Conservation (phyloP, 306 rosid species). For the Carpinus fangiana region DNA sequence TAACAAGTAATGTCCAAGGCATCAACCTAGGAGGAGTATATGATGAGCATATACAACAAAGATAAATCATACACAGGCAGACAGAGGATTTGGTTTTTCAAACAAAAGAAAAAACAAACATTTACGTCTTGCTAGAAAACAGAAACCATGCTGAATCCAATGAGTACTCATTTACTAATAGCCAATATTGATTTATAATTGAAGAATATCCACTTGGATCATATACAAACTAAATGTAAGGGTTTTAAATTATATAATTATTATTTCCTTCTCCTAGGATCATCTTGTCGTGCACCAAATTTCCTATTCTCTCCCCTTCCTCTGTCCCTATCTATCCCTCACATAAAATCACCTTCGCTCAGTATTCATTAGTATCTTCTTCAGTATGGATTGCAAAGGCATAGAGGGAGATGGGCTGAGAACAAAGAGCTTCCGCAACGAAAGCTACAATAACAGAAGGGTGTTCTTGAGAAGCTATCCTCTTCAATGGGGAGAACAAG, state of each 20-base stretch:
- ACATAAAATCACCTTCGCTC: background rate
- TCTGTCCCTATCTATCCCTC: background rate
- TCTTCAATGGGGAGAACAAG: conserved; percentile 34
- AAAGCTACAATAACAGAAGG: conserved; percentile 35
- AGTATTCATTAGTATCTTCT: background rate
- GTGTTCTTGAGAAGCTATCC: conserved; percentile 39
- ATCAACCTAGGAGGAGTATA: background rate
- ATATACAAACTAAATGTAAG: conserved; percentile 14
- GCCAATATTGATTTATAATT: background rate
- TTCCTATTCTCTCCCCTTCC: background rate
- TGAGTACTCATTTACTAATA: background rate
- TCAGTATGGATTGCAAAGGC: conserved; percentile 17
- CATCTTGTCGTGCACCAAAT: background rate
- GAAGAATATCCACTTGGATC: conserved; percentile 15
- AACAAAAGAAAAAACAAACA: background rate
- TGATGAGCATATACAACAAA: conserved; percentile 8
- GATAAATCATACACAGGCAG: background rate
- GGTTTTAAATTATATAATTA: background rate
- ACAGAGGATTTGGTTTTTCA: background rate
- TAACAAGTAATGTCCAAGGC: background rate
- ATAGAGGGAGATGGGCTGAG: background rate
- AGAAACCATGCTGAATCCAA: background rate
- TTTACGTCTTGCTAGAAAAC: background rate
- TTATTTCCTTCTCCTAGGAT: conserved; percentile 5
- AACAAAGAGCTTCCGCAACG: conserved; percentile 29